phyloP scores from a whole-genome alignment of 2,329 filamentous ascomycete genomes.

The Fusarium keratoplasticum region DNA sequence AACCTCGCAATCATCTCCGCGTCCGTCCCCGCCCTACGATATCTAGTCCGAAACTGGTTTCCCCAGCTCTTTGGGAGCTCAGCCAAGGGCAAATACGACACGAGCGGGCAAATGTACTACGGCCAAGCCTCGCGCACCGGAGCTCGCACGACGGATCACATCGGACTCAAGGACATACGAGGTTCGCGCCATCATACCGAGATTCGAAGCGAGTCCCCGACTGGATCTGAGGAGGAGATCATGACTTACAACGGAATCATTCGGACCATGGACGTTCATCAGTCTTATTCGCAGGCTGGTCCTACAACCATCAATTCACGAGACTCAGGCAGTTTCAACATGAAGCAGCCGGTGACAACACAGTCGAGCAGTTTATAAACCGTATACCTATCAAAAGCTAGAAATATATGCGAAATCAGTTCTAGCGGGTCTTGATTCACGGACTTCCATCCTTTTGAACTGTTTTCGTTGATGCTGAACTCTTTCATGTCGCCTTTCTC shows the following conservation, averaged over 20 bases:
- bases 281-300: conserved; percentile 16
- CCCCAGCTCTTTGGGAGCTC: conserved; percentile 45
- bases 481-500: not conserved
- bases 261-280: conserved; percentile 20
- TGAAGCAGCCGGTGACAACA: not conserved
- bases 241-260: conserved; percentile 53
- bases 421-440: not conserved
- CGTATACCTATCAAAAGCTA: not conserved
- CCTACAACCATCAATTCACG: conserved; percentile 1
- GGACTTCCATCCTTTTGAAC: no score
- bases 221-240: conserved; percentile 52
- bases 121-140: conserved; percentile 18
- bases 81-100: conserved; percentile 17
- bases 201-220: conserved; percentile 48
- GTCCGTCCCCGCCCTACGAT: conserved; percentile 50
- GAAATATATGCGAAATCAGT: not conserved
- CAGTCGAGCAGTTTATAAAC: not conserved
- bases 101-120: conserved; percentile 13
- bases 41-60: conserved; percentile 47
- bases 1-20: conserved; percentile 53
- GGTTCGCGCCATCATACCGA: conserved; percentile 41
- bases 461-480: not conserved
- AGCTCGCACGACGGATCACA: conserved; percentile 13
- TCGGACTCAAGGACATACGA: conserved; percentile 42
- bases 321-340: conserved; percentile 4